Evolutionary conservation across 495 filamentous ascomycete genomes (phyloP), one percentile per base, ranked within the genome.

Genomic region (Pyronema omphalodes): DNA sequence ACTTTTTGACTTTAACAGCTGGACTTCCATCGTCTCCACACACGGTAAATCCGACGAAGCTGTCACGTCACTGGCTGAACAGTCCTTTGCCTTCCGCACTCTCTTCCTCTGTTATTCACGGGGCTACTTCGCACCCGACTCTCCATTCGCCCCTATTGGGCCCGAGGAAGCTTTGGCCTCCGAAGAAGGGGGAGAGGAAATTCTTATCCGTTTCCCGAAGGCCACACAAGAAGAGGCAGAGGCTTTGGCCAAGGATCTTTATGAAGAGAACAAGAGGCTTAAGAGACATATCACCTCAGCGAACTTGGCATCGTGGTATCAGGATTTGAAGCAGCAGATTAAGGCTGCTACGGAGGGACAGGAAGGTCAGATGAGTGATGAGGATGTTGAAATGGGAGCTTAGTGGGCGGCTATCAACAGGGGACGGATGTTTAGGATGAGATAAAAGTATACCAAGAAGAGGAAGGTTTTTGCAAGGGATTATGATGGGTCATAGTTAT

Each of bases 1-100:
- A 29, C 23, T 29, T 57, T 67, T 69, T 19, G 77, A 78, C 52
- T 57, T 14, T 7, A n/a, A 19, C 18, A 65, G 62, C 29, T 68
- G 66, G 66, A 45, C 55, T 14, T 54, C 40, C 9, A 62, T 68
- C 40, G 52, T 61, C 1, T 56, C 67, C 49, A 68, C 66, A 17
- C 57, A 58, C 29, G 56, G 57, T 9, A 62, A 64, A 29, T 61
- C 57, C 33, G 66, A 68, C 47, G 40, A 41, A 8, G 57, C 61
- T 9, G 64, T 68, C 46, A 52, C 65, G 44, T 36, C 55, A 0
- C 52, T 60, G 1, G 55, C 61, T 7, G 53, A 55, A 9, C 47
- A 60, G n/a, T 68, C 66, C 14, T 56, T 57, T 12, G 37, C 68
- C 36, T 67, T 55, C 56, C 62, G 18, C n/a, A 68, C 66, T 19